These are phyloP conservation scores for Parastagonospora nodorum DNA, from an alignment of 2,329 filamentous ascomycete genomes.

Conservation along the genomic window DNA sequence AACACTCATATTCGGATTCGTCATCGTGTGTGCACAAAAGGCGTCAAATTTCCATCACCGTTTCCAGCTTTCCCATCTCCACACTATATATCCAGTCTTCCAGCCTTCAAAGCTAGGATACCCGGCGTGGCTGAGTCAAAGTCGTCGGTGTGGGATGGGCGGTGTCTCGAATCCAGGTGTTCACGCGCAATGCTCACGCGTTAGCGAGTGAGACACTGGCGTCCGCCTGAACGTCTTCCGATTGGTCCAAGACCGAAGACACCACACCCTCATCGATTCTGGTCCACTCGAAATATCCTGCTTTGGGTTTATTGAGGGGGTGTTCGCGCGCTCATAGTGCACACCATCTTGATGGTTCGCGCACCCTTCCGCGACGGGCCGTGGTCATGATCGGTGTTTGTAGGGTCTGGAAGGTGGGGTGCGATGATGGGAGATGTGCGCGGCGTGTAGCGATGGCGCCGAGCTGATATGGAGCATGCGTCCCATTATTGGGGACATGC, in stretches of 20 bases:
- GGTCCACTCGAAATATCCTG: background rate
- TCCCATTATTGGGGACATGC: no score
- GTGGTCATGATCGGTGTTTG: background rate
- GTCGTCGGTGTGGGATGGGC: background rate
- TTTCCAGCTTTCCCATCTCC: background rate
- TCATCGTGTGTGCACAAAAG: background rate
- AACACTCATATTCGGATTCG: background rate
- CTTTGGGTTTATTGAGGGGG: background rate
- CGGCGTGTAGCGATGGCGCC: no score
- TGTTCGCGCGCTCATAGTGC: background rate
- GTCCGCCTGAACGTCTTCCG: background rate
- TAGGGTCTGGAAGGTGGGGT: background rate
- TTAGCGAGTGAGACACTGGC: background rate
- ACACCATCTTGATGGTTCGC: background rate
- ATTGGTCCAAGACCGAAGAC: slow-evolving; percentile 3
- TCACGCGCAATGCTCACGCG: slow-evolving; percentile 8
- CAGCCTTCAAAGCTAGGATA: background rate
- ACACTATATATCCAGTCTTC: background rate
- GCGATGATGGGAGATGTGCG: no score
- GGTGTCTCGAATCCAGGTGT: background rate
- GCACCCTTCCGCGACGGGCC: no score
- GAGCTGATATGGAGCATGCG: no score
- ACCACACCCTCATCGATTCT: slow-evolving; percentile 3
- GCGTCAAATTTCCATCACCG: background rate
- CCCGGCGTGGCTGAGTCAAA: slow-evolving; percentile 4